Base-by-base conservation (phyloP, 495 filamentous ascomycete genomes). In the Neurospora intermedia region DNA sequence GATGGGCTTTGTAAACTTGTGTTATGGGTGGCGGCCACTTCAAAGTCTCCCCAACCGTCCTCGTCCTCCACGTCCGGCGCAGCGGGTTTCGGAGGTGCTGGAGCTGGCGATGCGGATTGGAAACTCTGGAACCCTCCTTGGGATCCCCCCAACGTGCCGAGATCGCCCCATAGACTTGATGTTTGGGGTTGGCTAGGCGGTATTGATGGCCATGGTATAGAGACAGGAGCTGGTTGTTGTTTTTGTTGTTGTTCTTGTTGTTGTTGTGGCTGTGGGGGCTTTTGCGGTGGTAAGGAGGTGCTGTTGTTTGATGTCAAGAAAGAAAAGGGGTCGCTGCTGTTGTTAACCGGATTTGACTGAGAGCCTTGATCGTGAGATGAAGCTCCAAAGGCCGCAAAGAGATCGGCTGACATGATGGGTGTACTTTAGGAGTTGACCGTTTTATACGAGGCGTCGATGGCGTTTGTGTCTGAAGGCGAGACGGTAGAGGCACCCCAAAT, bases 11-110 rank as follows among this genome's bases (percentile, higher is more conserved):
- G 39, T 70, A 35, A 8, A 6, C 27, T 66, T 9, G 54, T 35
- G 54, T 35, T 18, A 27, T 69, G n/a, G 76, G 69, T 31, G 6
- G 75, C 46, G 11, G 89, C 87, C 16, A 85, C 85, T 76, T 92
- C 91, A 75, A 94, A 94, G 72, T 93, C 91, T 16, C 91, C 91
- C 87, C 91, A 94, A 15, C 89, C 91, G 77, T 93, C 91, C 43
- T 91, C 89, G 8, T 86, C 86, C 8, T 83, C 84, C 0, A 79
- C 79, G 23, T 84, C 81, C 38, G 80, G 74, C 11, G 70, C 73
- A 13, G 18, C 40, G 20, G 73, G 66, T 13, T 43, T 39, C 31
- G 40, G 62, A 38, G 66, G 62, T 45, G 72, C 46, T 69, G 15
- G 59, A 39, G 43, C 27, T 13, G 40, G 54, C 39, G 73, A 16